Percentiles rank a stretch among this genome's conserved stretches.
Conservation (phyloP, 176 grass and related monocot genomes). For the Aegilops bicornis region DNA sequence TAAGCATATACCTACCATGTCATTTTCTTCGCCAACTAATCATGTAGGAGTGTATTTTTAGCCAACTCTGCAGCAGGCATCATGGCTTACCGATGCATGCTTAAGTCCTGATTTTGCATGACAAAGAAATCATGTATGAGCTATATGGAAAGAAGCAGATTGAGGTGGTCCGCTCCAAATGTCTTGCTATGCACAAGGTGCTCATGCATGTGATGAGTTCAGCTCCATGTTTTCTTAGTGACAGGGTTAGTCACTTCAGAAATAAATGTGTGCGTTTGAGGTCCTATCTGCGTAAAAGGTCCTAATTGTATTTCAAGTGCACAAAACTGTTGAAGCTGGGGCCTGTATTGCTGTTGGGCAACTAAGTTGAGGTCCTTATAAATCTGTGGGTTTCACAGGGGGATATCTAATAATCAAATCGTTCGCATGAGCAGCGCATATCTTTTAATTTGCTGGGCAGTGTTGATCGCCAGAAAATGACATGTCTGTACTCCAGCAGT, state of each 20-base stretch:
- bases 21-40: not conserved
- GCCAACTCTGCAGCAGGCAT: not conserved
- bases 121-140: not conserved
- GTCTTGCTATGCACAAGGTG: not conserved
- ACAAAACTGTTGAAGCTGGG: not conserved
- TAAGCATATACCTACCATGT: slow-evolving; percentile 21
- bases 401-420: not conserved
- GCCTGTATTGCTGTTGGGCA: not conserved
- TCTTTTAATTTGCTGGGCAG: not conserved
- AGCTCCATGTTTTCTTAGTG: slow-evolving; percentile 1
- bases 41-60: too few relatives aligned
- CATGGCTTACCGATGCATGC: not conserved
- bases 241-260: not conserved
- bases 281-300: not conserved
- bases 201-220: not conserved
- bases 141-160: not conserved
- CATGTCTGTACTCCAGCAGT: not conserved
- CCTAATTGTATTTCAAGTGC: not conserved
- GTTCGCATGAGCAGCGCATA: not conserved
- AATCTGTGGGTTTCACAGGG: not conserved
- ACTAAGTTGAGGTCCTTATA: not conserved
- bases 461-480: not conserved
- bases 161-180: not conserved
- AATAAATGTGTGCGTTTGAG: not conserved
- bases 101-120: not conserved